Base-by-base conservation (phyloP, 192 early-diverging fungal species). In the Rhizophagus prolifer region DNA sequence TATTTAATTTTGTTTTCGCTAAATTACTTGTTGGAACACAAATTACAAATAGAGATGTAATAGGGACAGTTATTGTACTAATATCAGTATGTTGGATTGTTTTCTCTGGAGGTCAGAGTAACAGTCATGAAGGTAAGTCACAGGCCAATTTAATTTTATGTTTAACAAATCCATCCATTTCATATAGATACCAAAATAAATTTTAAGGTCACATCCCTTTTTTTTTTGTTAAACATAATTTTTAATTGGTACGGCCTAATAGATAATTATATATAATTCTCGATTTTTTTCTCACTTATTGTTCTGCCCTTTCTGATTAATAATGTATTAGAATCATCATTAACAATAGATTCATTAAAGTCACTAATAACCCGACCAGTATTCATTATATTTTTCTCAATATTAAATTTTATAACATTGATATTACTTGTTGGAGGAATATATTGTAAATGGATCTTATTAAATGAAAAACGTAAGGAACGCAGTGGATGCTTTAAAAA, bases 1-100 rank as follows among this genome's bases (percentile, higher is more conserved):
- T 90, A 70, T 90, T 86, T 79, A 90, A 90, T 72, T 90, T 88
- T 69, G 62, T 90, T 21, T 90, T 90, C 81, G 88, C 88, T 21
- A 86, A 83, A 75, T 81, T 86, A 50, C 72, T 90, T n/a, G 86
- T 90, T 21, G 82, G 82, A 26, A 90, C 88, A 13, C 68, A 81
- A 31, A 90, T 90, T 59, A 85, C 85, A 31, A 72, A 77, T 26
- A 78, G 81, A 65, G 85, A 90, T 78, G 80, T 88, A 34, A 74
- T 84, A 34, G 88, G 88, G 4, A 90, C 88, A 10, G 78, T 85
- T 46, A 83, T 90, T 10, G 86, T 90, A 41, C 81, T 90, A 70
- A 72, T 78, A 25, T 83, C 83, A 25, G 88, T 90, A 12, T 76
- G 88, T 58, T 90, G 88, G 88, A 83, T 88, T 69, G 88, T 90